phyloP scores from a whole-genome alignment of 1,139 yeast genomes.

The Nakaseomyces glabratus region DNA sequence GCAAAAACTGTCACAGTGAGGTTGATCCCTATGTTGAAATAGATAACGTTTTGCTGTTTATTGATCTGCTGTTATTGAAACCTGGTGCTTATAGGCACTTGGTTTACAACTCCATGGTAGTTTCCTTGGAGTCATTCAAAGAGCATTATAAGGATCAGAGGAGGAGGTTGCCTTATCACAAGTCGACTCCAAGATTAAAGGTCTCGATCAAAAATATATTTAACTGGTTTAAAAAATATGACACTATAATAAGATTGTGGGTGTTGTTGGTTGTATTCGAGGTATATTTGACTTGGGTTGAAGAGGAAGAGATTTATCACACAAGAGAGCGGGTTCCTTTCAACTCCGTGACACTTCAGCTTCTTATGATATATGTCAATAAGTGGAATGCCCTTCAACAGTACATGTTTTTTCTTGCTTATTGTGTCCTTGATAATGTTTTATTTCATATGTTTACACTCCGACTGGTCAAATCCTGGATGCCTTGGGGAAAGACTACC shows the following conservation, averaged over 20 bases:
- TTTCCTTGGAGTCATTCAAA: slow-evolving; percentile 13
- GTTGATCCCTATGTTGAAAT: slow-evolving; percentile 91
- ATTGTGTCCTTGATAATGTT: slow-evolving; percentile 52
- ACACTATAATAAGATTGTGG: slow-evolving; percentile 40
- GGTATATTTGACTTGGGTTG: slow-evolving; percentile 87
- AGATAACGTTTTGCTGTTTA: slow-evolving; percentile 72
- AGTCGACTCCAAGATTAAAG: slow-evolving; percentile 4
- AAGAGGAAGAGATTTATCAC: slow-evolving; percentile 53
- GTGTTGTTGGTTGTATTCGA: slow-evolving; percentile 71
- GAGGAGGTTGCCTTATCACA: neutral
- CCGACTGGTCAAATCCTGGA: slow-evolving; percentile 15
- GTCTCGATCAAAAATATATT: slow-evolving; percentile 6
- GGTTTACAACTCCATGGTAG: slow-evolving; percentile 60
- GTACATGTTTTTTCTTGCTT: slow-evolving; percentile 55
- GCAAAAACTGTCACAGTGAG: slow-evolving; percentile 59
- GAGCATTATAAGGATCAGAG: neutral
- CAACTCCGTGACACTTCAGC: slow-evolving; percentile 6
- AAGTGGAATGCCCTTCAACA: slow-evolving; percentile 45
- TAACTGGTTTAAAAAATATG: slow-evolving; percentile 26
- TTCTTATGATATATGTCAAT: slow-evolving; percentile 35
- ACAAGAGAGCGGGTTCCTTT: neutral
- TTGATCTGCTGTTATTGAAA: slow-evolving; percentile 72
- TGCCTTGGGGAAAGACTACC: slow-evolving; percentile 37
- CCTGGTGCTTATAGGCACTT: slow-evolving; percentile 88
- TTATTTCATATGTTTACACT: slow-evolving; percentile 42